Base-by-base conservation (phyloP, 768 basidiomycete genomes). In the Tulasnella sp. region DNA sequence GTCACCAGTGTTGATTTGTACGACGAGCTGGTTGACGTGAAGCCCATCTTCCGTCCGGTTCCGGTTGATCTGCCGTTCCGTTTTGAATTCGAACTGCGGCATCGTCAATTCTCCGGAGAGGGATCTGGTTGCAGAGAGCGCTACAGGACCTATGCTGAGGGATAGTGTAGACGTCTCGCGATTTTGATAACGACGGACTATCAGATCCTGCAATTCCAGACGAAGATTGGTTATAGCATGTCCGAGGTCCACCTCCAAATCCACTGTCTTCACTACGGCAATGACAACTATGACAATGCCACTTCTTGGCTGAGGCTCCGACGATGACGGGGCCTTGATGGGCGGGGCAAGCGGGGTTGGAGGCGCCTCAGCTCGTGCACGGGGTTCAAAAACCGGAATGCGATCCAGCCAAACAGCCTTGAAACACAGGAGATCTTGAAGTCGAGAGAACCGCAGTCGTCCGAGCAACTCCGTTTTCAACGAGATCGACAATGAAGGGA, bases 341-440 rank as follows among this genome's bases (percentile, higher is more conserved):
- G 64, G 56, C 21, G 59, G 53, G 19, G 62, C 62, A 41, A 62
- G 50, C 42, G 68, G 61, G 45, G 66, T 57, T 6, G 61, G 39
- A 11, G 66, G 50, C 17, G 63, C 57, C 56, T 58, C 59, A 57
- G 50, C 68, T 62, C 19, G 68, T 25, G 35, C 65, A 62, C 49
- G 69, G 36, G 72, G 67, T 17, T 79, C 78, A 64, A 92, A 78
- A 6, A 86, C 71, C 0, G 89, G 87, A 25, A 93, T 87, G 35
- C 81, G 81, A 65, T 93, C 90, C 43, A 94, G 67, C 89, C 91
- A 94, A 11, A 94, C 88, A 4, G 91, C 90, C 68, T 93, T 93
- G 77, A 94, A 90, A 68, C 88, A 92, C 17, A 97, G 74, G 52
- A 93, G 81, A 65, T 96, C 92, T 68, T 93, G 91, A 27, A 96